These are phyloP conservation scores for Bryopsis sp. DNA, from an alignment of 139 green algal species.

Conservation along the genomic window DNA sequence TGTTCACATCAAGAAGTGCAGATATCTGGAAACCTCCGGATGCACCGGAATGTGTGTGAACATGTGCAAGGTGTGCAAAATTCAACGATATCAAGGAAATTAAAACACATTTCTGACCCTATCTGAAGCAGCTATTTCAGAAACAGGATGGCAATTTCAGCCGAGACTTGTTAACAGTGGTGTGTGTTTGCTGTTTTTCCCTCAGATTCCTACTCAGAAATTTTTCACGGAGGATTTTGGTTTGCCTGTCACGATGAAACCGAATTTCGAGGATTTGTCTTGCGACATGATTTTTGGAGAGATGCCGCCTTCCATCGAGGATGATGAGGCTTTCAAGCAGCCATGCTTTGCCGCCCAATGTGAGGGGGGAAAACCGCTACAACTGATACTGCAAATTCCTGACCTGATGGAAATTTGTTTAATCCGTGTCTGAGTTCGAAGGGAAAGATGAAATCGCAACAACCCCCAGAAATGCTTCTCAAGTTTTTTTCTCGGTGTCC, in stretches of 20 bases:
- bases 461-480: too few relatives aligned
- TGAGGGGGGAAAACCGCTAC: too few relatives aligned
- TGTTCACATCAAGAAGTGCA: constrained; percentile 58
- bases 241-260: constrained; percentile 57
- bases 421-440: too few relatives aligned
- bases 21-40: constrained; percentile 49
- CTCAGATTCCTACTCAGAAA: constrained; percentile 47
- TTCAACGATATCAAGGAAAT: too few relatives aligned
- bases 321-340: constrained; percentile 41
- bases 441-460: too few relatives aligned
- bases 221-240: constrained; percentile 54
- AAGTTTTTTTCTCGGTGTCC: too few relatives aligned
- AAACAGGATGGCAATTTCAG: too few relatives aligned
- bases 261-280: constrained; percentile 54
- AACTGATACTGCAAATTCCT: too few relatives aligned
- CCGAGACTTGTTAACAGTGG: not conserved
- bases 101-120: too few relatives aligned
- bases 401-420: too few relatives aligned
- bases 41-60: constrained; percentile 59
- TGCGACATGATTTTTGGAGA: constrained; percentile 65
- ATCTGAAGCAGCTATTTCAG: too few relatives aligned
- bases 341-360: constrained; percentile 38
- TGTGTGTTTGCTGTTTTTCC: not conserved
- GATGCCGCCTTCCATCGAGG: constrained; percentile 31
- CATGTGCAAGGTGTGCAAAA: constrained; percentile 47